phyloP scores from a whole-genome alignment of 2,329 filamentous ascomycete species.

The Fusarium dlaminii region DNA sequence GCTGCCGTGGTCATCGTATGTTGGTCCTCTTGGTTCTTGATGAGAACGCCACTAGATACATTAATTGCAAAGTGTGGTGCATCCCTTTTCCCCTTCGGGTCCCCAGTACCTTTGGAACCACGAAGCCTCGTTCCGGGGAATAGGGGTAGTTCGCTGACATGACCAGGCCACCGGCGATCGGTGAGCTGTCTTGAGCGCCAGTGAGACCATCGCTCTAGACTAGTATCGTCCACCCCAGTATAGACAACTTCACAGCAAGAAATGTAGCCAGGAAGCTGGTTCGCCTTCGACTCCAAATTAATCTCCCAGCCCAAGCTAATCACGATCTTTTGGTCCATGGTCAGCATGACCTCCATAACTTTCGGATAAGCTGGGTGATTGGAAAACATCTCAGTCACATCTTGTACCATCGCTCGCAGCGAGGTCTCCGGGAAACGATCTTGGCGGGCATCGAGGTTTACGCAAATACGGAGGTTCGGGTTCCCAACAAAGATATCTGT shows the following conservation, averaged over 20 bases:
- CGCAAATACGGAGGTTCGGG: background rate
- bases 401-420: background rate
- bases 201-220: background rate
- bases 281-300: background rate
- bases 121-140: background rate
- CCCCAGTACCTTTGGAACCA: background rate
- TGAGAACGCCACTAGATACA: background rate
- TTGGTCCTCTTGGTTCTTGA: background rate
- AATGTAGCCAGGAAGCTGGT: background rate
- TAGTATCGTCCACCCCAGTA: background rate
- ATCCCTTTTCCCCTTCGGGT: too few relatives aligned
- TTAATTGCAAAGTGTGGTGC: background rate
- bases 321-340: background rate
- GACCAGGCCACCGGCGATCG: background rate
- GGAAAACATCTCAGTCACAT: background rate
- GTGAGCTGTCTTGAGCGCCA: background rate
- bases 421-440: background rate
- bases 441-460: background rate
- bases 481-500: background rate
- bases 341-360: background rate
- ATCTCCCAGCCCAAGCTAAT: background rate
- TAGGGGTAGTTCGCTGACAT: background rate
- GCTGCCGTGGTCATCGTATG: background rate
- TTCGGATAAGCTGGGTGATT: background rate
- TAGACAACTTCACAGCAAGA: background rate